Conservation (phyloP, 2,329 filamentous ascomycete species). For the Colletotrichum tropicale region DNA sequence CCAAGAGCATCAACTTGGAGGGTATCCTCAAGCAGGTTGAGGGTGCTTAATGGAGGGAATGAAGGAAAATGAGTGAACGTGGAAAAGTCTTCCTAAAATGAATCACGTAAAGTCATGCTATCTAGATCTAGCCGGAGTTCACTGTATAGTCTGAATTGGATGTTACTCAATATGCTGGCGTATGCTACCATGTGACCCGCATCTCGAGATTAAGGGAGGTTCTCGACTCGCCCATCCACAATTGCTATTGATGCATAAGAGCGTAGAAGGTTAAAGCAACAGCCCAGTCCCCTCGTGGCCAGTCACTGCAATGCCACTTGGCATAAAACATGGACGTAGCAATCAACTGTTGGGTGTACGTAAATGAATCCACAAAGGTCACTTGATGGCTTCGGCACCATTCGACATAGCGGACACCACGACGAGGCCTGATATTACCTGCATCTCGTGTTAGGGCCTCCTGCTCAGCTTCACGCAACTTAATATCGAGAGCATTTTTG, state of each 20-base stretch:
- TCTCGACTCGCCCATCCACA: neutral
- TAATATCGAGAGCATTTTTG: neutral
- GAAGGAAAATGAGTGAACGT: neutral
- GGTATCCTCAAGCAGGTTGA: constrained; percentile 77
- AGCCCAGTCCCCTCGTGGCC: neutral
- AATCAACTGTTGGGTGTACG: neutral
- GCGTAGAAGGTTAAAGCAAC: neutral
- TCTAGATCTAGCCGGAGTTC: constrained; percentile 14
- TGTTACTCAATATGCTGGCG: neutral
- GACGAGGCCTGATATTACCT: neutral
- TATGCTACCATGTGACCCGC: neutral
- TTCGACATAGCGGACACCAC: neutral
- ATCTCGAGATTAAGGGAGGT: neutral
- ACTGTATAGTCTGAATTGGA: neutral
- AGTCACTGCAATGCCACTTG: neutral
- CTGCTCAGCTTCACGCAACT: neutral
- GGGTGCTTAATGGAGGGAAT: constrained; percentile 35
- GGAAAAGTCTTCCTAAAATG: neutral
- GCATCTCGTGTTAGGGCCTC: neutral
- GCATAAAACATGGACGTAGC: neutral
- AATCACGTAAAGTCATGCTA: neutral
- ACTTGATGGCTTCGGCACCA: neutral
- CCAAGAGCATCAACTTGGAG: constrained; percentile 95
- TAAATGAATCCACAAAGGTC: neutral
- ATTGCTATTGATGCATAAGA: neutral